Conservation (phyloP, 495 filamentous ascomycete species). For the Evernia prunastri region DNA sequence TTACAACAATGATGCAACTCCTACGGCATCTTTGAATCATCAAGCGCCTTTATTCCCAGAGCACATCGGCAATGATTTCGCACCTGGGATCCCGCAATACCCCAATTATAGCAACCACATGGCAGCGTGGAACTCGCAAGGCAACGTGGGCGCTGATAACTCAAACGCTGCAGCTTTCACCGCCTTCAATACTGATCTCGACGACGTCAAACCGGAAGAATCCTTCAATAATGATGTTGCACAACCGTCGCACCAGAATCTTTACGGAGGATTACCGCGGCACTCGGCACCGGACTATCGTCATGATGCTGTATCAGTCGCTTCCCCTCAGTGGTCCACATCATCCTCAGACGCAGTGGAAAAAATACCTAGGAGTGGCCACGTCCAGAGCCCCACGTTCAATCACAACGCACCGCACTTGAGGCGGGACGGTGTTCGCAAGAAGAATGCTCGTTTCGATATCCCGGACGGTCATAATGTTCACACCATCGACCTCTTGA, state of each 20-base stretch:
- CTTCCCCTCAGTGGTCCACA: slow-evolving; percentile 56
- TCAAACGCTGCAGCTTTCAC: slow-evolving; percentile 52
- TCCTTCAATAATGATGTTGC: slow-evolving; percentile 45
- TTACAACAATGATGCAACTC: slow-evolving; percentile 32
- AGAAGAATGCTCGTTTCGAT: slow-evolving; percentile 99
- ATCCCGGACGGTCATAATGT: slow-evolving; percentile 91
- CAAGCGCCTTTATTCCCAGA: slow-evolving; percentile 27
- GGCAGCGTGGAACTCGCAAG: slow-evolving; percentile 21
- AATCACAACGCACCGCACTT: slow-evolving; percentile 70
- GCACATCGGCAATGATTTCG: slow-evolving; percentile 32
- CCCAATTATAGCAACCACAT: slow-evolving; percentile 20
- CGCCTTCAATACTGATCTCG: slow-evolving; percentile 56
- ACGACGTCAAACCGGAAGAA: slow-evolving; percentile 39
- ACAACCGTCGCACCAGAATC: slow-evolving; percentile 34
- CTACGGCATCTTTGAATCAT: slow-evolving; percentile 31
- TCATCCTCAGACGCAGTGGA: slow-evolving; percentile 52
- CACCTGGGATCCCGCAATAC: slow-evolving; percentile 12
- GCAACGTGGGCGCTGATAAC: slow-evolving; percentile 55
- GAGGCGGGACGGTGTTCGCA: slow-evolving; percentile 88
- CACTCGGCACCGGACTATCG: slow-evolving; percentile 38
- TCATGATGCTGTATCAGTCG: slow-evolving; percentile 38
- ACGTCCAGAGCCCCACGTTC: slow-evolving; percentile 62
- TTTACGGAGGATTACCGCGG: slow-evolving; percentile 23
- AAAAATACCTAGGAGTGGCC: slow-evolving; percentile 61
- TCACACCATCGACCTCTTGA: slow-evolving; percentile 90